Evolutionary conservation across 2,329 filamentous ascomycete genomes (phyloP).

Genomic region (Cladobotryum protrusum): DNA sequence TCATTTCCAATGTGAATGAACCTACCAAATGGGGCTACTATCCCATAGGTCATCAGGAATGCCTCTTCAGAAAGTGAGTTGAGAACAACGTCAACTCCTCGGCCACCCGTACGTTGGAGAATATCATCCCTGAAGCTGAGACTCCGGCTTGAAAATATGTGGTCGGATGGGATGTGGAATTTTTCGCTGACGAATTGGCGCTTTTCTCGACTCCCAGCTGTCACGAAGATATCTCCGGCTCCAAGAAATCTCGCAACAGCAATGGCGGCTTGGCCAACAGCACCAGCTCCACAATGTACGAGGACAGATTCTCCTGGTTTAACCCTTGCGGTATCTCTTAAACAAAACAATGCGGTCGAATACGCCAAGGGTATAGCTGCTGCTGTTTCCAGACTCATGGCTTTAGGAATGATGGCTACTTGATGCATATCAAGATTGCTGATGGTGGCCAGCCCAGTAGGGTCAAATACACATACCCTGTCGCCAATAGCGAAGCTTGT

Average conservation of each 20-base stretch:
- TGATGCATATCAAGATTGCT: constrained; percentile 5
- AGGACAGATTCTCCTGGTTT: constrained; percentile 16
- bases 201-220: constrained; percentile 23
- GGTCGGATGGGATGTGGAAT: constrained; percentile 21
- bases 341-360: constrained; percentile 7
- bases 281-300: constrained; percentile 19
- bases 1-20: constrained; percentile 8
- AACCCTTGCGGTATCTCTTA: constrained; percentile 23
- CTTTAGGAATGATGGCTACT: constrained; percentile 2
- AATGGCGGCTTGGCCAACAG: constrained; percentile 16
- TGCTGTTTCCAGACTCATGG: not conserved
- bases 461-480: constrained; percentile 5
- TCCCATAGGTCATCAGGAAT: constrained; percentile 1
- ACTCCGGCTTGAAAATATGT: constrained; percentile 23
- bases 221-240: constrained; percentile 22
- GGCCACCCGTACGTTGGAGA: constrained; percentile 14
- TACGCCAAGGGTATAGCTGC: constrained; percentile 6
- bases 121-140: constrained; percentile 19
- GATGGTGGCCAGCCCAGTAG: constrained; percentile 7
- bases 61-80: constrained; percentile 20
- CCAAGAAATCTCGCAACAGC: constrained; percentile 12
- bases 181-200: constrained; percentile 17
- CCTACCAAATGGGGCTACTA: constrained; percentile 6
- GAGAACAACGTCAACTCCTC: constrained; percentile 24
- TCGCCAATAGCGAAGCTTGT: constrained; percentile 5